Percentiles rank a stretch among this genome's conserved stretches.
Conservation (phyloP, 2,329 filamentous ascomycete species). For the Phialophora chinensis region DNA sequence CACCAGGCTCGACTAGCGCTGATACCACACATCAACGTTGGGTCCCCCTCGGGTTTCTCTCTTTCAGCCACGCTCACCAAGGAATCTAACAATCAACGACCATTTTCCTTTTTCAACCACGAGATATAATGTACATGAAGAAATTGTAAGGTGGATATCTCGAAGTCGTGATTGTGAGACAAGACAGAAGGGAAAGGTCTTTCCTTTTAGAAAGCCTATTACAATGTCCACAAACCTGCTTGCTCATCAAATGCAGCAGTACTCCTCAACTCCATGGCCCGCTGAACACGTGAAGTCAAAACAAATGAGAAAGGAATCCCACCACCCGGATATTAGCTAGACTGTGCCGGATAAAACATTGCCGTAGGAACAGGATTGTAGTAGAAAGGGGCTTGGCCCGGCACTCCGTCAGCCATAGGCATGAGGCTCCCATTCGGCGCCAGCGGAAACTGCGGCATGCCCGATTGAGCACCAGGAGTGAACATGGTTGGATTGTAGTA, state of each 20-base stretch:
- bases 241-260: constrained; percentile 27
- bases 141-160: constrained; percentile 30
- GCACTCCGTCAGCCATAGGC: constrained; percentile 82
- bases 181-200: constrained; percentile 15
- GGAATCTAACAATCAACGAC: constrained; percentile 19
- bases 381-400: constrained; percentile 62
- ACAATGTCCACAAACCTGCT: constrained; percentile 24
- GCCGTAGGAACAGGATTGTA: constrained; percentile 62
- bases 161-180: constrained; percentile 24
- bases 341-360: constrained; percentile 50
- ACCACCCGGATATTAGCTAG: constrained; percentile 23
- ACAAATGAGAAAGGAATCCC: constrained; percentile 17
- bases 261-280: constrained; percentile 25
- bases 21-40: not conserved
- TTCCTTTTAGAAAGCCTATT: constrained; percentile 12
- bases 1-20: not conserved
- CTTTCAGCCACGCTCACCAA: not conserved
- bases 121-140: constrained; percentile 35
- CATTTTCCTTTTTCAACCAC: constrained; percentile 19
- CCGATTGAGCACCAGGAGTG: constrained; percentile 44
- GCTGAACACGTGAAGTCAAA: constrained; percentile 24
- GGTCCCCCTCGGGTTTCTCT: not conserved
- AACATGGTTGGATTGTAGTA: constrained; percentile 76
- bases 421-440: constrained; percentile 61
- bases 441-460: constrained; percentile 59